Conservation (phyloP, 1,284 basidiomycete genomes). For the Rugosomyces carneus region DNA sequence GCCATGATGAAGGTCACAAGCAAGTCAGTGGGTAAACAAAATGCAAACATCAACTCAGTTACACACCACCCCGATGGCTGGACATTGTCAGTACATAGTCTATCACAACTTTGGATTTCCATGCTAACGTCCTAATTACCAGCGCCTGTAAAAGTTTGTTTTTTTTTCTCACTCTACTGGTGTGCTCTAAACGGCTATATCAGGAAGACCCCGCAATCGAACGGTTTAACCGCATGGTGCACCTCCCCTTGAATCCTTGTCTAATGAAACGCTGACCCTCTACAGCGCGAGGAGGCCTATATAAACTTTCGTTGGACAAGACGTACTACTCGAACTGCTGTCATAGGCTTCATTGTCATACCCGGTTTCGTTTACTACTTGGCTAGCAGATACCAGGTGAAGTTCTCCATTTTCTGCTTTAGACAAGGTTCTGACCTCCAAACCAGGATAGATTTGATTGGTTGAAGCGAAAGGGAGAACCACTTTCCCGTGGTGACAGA, state of each 20-base stretch:
- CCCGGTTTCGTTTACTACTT: slow-evolving; percentile 30
- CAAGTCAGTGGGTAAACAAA: slow-evolving; percentile 26
- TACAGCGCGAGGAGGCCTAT: slow-evolving; percentile 75
- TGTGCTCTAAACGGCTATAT: slow-evolving; percentile 7
- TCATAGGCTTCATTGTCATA: slow-evolving; percentile 35
- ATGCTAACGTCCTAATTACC: slow-evolving; percentile 7
- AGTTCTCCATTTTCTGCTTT: slow-evolving; percentile 12
- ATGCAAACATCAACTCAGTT: slow-evolving; percentile 24
- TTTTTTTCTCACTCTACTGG: neutral
- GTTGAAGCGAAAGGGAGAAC: slow-evolving; percentile 39
- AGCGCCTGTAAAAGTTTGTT: slow-evolving; percentile 32
- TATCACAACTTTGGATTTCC: slow-evolving; percentile 2
- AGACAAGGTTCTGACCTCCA: slow-evolving; percentile 2
- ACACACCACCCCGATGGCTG: slow-evolving; percentile 20
- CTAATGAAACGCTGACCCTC: neutral
- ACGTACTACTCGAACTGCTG: slow-evolving; percentile 45
- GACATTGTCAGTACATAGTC: slow-evolving; percentile 36
- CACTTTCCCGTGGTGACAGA: slow-evolving; percentile 26
- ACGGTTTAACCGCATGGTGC: slow-evolving; percentile 73
- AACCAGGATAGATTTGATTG: slow-evolving; percentile 42
- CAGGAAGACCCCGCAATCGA: slow-evolving; percentile 78
- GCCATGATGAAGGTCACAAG: slow-evolving; percentile 41
- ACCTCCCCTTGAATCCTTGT: slow-evolving; percentile 15
- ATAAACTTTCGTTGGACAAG: slow-evolving; percentile 75
- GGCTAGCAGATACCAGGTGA: slow-evolving; percentile 25